These are phyloP conservation scores for Gloeostereum incarnatum DNA, from an alignment of 768 basidiomycete species.

Conservation along the genomic window DNA sequence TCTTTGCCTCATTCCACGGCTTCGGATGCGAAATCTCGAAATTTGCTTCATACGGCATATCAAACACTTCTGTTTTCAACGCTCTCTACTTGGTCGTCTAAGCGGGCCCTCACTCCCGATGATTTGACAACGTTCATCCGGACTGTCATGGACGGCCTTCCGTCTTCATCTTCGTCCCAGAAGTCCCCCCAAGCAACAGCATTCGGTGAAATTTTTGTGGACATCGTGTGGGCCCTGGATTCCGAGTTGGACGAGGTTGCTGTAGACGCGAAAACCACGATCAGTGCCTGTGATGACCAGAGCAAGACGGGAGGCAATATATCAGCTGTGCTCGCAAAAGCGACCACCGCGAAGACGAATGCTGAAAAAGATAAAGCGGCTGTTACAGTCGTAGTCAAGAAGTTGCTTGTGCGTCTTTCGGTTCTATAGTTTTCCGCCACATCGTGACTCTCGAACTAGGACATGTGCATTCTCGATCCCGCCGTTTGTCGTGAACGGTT, in stretches of 20 bases:
- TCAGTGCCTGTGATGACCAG: slow-evolving; percentile 25
- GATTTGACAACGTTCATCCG: slow-evolving; percentile 56
- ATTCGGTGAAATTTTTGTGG: slow-evolving; percentile 67
- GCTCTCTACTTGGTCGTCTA: slow-evolving; percentile 46
- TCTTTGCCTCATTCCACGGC: slow-evolving; percentile 51
- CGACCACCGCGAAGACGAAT: slow-evolving; percentile 36
- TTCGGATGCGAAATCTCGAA: slow-evolving; percentile 39
- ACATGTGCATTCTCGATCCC: slow-evolving; percentile 44
- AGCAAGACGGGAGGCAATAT: slow-evolving; percentile 16
- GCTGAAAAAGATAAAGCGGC: slow-evolving; percentile 58
- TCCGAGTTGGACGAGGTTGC: slow-evolving; percentile 65
- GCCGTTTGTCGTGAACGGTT: slow-evolving; percentile 66
- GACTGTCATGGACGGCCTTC: slow-evolving; percentile 49
- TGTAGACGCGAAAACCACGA: slow-evolving; percentile 38
- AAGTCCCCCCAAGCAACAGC: slow-evolving; percentile 33
- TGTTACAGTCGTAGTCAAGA: slow-evolving; percentile 47
- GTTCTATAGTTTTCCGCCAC: neutral
- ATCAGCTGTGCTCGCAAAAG: slow-evolving; percentile 22
- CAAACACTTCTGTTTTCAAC: slow-evolving; percentile 57
- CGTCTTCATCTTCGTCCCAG: slow-evolving; percentile 60
- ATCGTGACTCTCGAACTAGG: slow-evolving; percentile 28
- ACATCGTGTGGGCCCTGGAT: slow-evolving; percentile 78
- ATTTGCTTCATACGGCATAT: slow-evolving; percentile 57
- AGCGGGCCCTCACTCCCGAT: slow-evolving; percentile 34
- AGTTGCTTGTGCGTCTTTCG: slow-evolving; percentile 43